Percentiles rank a stretch among this genome's conserved stretches.
Evolutionary conservation across 2,329 filamentous ascomycete species (phyloP).

Genomic region (Blastomyces gilchristii): DNA sequence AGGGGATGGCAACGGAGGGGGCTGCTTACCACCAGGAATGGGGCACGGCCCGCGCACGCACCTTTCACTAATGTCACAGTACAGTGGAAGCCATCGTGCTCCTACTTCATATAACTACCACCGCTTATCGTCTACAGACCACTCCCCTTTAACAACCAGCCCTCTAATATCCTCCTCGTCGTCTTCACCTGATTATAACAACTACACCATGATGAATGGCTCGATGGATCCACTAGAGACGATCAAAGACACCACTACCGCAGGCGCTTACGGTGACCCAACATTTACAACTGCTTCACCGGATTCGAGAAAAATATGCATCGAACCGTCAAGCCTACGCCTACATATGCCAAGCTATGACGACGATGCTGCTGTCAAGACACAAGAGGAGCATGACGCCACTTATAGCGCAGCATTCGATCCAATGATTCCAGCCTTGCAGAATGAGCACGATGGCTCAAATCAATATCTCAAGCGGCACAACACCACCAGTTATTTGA

Average conservation of each 20-base stretch:
- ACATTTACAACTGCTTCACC: constrained; percentile 19
- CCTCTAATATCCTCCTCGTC: constrained; percentile 30
- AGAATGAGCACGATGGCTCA: constrained; percentile 21
- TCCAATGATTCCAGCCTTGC: constrained; percentile 23
- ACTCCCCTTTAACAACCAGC: constrained; percentile 31
- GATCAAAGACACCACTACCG: constrained; percentile 25
- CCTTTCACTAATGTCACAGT: constrained; percentile 25
- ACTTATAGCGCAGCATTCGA: constrained; percentile 25
- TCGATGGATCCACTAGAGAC: constrained; percentile 33
- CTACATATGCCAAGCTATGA: constrained; percentile 22
- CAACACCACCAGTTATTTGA: constrained; percentile 16
- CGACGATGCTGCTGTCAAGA: constrained; percentile 20
- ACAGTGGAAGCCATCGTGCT: constrained; percentile 26
- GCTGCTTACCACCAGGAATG: constrained; percentile 24
- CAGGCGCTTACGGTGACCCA: constrained; percentile 28
- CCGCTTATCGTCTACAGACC: constrained; percentile 27
- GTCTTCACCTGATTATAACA: constrained; percentile 29
- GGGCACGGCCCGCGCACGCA: constrained; percentile 24
- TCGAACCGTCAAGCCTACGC: constrained; percentile 17
- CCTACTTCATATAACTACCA: constrained; percentile 29
- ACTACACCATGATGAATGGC: constrained; percentile 30
- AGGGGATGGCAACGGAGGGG: constrained; percentile 24
- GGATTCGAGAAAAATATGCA: constrained; percentile 20
- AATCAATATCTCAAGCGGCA: constrained; percentile 22
- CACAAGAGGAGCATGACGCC: constrained; percentile 19